These are phyloP conservation scores for Mortierella sp. DNA, from an alignment of 371 early-diverging fungal species.

Conservation along the genomic window DNA sequence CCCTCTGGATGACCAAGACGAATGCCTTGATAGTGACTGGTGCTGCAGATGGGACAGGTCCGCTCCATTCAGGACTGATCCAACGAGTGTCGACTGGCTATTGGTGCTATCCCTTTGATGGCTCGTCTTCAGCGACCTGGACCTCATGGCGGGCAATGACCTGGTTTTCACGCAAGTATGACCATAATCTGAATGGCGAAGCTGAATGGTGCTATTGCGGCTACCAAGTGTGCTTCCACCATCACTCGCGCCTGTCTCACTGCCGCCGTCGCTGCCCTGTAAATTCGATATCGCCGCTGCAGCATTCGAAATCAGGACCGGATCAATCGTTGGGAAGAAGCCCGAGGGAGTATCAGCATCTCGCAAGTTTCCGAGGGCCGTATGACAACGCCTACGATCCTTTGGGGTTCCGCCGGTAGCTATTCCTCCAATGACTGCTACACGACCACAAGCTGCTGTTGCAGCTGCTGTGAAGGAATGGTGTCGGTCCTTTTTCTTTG, in stretches of 20 bases:
- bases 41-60: neutral
- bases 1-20: no score
- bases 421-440: no score
- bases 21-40: slow-evolving; percentile 1
- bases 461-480: slow-evolving; percentile 11
- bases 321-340: slow-evolving; percentile 30
- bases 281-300: slow-evolving; percentile 35
- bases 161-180: no score
- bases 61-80: slow-evolving; percentile 6
- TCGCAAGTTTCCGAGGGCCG: slow-evolving; percentile 10
- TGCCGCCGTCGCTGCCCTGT: no score
- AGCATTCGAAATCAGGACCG: slow-evolving; percentile 31
- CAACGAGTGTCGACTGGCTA: neutral
- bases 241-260: no score
- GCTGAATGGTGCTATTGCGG: no score
- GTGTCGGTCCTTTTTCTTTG: slow-evolving; percentile 13
- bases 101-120: neutral
- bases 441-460: neutral
- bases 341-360: no score
- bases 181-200: no score
- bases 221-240: no score
- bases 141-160: neutral
- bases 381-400: slow-evolving; percentile 25
- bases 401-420: no score
- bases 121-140: neutral